phyloP scores from a whole-genome alignment of 257 asterid genomes.

The Ajuga chamaepitys region DNA sequence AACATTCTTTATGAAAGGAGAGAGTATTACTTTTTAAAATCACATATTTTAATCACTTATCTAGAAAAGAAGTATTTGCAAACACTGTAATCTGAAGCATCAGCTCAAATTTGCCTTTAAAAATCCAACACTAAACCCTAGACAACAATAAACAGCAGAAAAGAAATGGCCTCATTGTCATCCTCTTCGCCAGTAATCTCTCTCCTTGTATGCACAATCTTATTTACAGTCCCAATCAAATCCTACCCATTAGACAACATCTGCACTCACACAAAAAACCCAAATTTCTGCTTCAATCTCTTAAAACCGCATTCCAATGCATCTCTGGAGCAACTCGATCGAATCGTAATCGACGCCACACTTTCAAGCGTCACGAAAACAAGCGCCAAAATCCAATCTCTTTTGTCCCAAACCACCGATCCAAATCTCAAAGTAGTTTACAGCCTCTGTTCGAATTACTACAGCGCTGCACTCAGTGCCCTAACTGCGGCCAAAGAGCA shows the following conservation, averaged over 20 bases:
- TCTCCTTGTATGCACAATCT: not conserved
- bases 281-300: slow-evolving; percentile 7
- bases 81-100: not conserved
- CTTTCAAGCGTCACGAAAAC: not conserved
- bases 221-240: not conserved
- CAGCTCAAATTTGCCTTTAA: not conserved
- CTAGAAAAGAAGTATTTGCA: too few relatives aligned
- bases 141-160: not conserved
- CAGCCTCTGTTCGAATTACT: slow-evolving; percentile 15
- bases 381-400: slow-evolving; percentile 2
- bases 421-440: slow-evolving; percentile 12
- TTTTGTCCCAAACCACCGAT: not conserved
- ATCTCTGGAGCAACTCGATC: not conserved
- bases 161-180: not conserved
- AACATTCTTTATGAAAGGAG: too few relatives aligned
- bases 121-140: not conserved
- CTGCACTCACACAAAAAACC: slow-evolving; percentile 12
- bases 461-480: slow-evolving; percentile 10
- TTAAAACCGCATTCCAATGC: not conserved
- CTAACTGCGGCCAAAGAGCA: slow-evolving; percentile 1
- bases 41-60: too few relatives aligned
- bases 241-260: slow-evolving; percentile 9
- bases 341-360: slow-evolving; percentile 1
- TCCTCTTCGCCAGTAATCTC: not conserved
- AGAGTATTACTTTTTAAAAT: too few relatives aligned